phyloP scores from a whole-genome alignment of 208 protist genomes.

The Wallacemonas sp. region DNA sequence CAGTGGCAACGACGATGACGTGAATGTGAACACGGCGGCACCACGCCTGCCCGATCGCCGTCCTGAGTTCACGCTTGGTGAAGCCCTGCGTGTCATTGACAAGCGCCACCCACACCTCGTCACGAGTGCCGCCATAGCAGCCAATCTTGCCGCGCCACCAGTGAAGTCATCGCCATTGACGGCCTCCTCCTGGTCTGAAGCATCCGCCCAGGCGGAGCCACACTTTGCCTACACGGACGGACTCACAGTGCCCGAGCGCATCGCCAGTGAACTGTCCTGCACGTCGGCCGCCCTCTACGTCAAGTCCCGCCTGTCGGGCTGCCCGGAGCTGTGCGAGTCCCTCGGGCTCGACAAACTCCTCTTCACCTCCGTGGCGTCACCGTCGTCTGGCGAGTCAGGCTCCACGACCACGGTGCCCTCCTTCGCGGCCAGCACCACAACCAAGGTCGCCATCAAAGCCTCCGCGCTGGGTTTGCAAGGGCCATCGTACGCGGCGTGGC shows the following conservation, averaged over 20 bases:
- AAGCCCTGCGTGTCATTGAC: slow-evolving; percentile 1
- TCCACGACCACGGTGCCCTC: too few relatives aligned
- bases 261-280: neutral
- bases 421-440: neutral
- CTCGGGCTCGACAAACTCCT: slow-evolving; percentile 14
- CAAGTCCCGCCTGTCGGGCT: slow-evolving; percentile 19
- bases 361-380: too few relatives aligned
- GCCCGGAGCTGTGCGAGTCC: neutral
- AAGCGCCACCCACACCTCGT: neutral
- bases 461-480: slow-evolving; percentile 21
- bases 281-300: slow-evolving; percentile 15
- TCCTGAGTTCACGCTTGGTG: slow-evolving; percentile 2
- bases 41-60: slow-evolving; percentile 3
- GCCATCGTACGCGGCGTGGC: slow-evolving; percentile 24
- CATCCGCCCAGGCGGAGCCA: too few relatives aligned
- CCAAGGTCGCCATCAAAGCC: slow-evolving; percentile 9
- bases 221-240: too few relatives aligned
- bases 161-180: too few relatives aligned
- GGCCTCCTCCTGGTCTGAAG: neutral
- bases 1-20: neutral
- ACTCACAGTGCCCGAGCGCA: too few relatives aligned
- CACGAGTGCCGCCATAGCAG: too few relatives aligned
- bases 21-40: neutral
- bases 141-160: too few relatives aligned
- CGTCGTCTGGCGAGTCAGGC: too few relatives aligned